Conservation (phyloP, 331 rosid species). For the Acacia pycnantha region DNA sequence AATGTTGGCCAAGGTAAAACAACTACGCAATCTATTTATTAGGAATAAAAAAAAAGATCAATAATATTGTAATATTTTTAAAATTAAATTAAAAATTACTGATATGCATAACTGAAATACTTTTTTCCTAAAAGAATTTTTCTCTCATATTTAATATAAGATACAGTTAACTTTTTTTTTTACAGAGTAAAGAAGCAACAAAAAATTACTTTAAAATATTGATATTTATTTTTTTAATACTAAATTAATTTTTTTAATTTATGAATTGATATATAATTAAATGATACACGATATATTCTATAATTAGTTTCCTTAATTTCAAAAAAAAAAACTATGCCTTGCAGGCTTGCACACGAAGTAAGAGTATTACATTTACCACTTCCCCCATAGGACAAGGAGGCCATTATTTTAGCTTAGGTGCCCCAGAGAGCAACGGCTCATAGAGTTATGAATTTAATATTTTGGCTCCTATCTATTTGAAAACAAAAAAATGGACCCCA, state of each 20-base stretch:
- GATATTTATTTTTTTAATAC: no score
- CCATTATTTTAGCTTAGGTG: neutral
- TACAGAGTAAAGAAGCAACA: no score
- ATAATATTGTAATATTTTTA: neutral
- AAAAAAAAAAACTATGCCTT: no score
- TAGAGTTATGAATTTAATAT: neutral
- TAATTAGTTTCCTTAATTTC: neutral
- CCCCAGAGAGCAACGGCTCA: neutral
- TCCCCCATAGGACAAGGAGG: no score
- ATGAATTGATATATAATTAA: no score
- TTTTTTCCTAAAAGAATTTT: neutral
- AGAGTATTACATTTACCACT: no score
- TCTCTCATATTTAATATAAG: no score
- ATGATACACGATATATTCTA: no score
- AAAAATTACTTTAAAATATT: no score
- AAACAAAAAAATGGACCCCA: slow-evolving; percentile 33
- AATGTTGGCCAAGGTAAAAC: neutral
- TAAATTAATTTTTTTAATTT: no score
- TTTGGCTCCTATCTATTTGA: neutral
- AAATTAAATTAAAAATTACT: neutral
- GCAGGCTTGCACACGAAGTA: no score
- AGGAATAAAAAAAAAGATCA: neutral
- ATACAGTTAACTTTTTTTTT: no score
- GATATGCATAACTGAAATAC: neutral
- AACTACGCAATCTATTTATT: neutral